Percentiles rank a stretch among this genome's conserved stretches.
Conservation (phyloP, 208 protist species). For the Leishmania major region DNA sequence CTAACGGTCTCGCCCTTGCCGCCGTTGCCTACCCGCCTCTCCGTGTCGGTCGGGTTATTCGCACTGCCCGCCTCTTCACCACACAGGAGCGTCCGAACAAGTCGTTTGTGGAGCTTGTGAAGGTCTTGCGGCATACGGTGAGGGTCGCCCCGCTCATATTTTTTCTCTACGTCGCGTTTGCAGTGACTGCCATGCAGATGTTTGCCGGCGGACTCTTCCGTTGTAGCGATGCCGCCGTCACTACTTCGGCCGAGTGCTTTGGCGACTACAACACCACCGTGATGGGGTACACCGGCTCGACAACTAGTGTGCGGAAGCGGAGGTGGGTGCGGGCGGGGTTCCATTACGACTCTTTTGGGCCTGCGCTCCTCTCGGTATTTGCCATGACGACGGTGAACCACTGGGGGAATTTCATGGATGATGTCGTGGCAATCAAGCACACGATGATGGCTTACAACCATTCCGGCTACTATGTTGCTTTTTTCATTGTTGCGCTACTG, state of each 20-base stretch:
- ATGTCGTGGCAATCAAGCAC: slow-evolving; percentile 37
- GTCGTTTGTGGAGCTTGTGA: slow-evolving; percentile 24
- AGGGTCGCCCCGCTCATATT: slow-evolving; percentile 33
- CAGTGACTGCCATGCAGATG: slow-evolving; percentile 53
- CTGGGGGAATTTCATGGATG: slow-evolving; percentile 63
- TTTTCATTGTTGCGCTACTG: slow-evolving; percentile 40
- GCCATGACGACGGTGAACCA: slow-evolving; percentile 39
- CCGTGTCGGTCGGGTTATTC: slow-evolving; percentile 44
- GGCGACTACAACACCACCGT: slow-evolving; percentile 24
- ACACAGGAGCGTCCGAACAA: slow-evolving; percentile 42
- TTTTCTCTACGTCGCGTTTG: slow-evolving; percentile 47
- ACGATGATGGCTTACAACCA: slow-evolving; percentile 20
- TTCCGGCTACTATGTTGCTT: slow-evolving; percentile 42
- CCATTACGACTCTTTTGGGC: slow-evolving; percentile 64
- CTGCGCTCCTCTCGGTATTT: slow-evolving; percentile 63
- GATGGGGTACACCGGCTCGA: slow-evolving; percentile 12
- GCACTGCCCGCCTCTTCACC: slow-evolving; percentile 48
- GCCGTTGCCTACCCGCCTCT: slow-evolving; percentile 48
- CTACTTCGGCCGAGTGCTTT: slow-evolving; percentile 4
- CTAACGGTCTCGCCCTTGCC: slow-evolving; percentile 41
- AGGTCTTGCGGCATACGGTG: slow-evolving; percentile 21
- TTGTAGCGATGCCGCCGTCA: slow-evolving; percentile 45
- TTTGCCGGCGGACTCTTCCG: slow-evolving; percentile 46
- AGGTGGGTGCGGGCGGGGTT: slow-evolving; percentile 30
- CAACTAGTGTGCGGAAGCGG: slow-evolving; percentile 3